Base-by-base conservation (phyloP, 2,329 filamentous ascomycete genomes). In the Aspergillus sp. region DNA sequence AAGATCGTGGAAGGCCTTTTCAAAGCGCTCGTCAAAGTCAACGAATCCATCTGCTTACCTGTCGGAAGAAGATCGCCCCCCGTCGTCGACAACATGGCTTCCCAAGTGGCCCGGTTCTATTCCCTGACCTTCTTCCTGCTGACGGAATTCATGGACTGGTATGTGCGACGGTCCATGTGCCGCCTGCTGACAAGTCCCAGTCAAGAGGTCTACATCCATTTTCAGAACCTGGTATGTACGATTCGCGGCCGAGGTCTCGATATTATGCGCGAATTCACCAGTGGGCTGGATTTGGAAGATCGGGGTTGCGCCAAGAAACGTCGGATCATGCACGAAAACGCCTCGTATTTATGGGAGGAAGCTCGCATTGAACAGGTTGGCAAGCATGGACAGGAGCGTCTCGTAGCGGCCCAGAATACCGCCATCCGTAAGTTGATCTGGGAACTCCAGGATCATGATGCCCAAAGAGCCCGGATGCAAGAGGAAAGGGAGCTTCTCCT, bases 101-200 rank as follows among this genome's bases (percentile, higher is more conserved):
- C 52, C 7, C n/a, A 47, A 1, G 55, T 65, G 29, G 58, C 61
- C 5, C 58, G 52, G 26, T 57, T 67, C 28, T 69, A 69, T 49
- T 54, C 63, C 4, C 51, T 65, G 36, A 55, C 60, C 3, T 68
- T 68, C 33, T 61, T 69, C 47, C 61, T 66, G 27, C 50, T 69
- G 3, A 59, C 60, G 19, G 64, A 68, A 44, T 57, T 67, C 40
- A 67, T 68, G 57, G 60, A 67, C 47, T 67, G 64, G 59, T 68
- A 67, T 55, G 55, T 62, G 29, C 48, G 63, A 40, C 53, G 57
- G 47, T 60, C 59, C 8, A 64, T 55, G 8, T 68, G 66, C 42
- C 62, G 64, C 29, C 45, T 67, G 5, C 47, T 69, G 40, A 59
- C 61, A 29, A 66, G 64, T 43, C 61, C 62, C 35, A 61, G 57